phyloP scores from a whole-genome alignment of 1,139 yeast genomes.

The Zygotorulaspora mrakii region DNA sequence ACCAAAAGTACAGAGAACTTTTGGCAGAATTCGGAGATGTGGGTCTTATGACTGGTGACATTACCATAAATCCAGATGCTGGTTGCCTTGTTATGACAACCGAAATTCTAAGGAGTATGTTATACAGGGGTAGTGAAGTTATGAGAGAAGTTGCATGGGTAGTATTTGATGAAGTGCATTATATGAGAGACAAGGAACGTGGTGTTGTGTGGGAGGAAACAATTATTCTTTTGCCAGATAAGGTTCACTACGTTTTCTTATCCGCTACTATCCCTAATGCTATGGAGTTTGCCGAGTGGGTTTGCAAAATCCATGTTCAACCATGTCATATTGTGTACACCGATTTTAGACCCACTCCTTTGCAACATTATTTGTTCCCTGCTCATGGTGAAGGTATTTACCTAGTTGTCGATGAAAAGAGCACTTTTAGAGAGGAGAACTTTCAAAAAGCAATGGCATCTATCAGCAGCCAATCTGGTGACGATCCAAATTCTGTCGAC shows the following conservation, averaged over 20 bases:
- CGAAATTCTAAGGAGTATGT: constrained; percentile 88
- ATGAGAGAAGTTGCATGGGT: constrained; percentile 98
- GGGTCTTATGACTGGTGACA: constrained; percentile 97
- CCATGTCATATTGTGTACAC: constrained; percentile 99
- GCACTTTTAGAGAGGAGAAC: constrained; percentile 92
- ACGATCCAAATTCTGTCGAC: constrained; percentile 63
- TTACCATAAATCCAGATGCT: constrained; percentile 94
- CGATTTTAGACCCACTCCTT: constrained; percentile 97
- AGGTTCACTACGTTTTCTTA: constrained; percentile 79
- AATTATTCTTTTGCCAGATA: constrained; percentile 89
- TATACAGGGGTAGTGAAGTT: constrained; percentile 89
- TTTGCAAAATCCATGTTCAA: constrained; percentile 87
- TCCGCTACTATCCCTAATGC: constrained; percentile 99
- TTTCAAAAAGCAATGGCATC: constrained; percentile 98
- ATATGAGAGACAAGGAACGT: constrained; percentile 91
- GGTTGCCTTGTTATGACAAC: constrained; percentile 98
- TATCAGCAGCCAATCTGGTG: constrained; percentile 76
- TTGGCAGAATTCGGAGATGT: constrained; percentile 92
- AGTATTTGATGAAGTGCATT: constrained; percentile 92
- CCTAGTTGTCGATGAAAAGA: constrained; percentile 95
- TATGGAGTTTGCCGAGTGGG: constrained; percentile 98
- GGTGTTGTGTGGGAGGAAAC: constrained; percentile 99
- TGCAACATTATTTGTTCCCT: constrained; percentile 95
- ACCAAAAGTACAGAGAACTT: constrained; percentile 92
- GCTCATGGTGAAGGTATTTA: constrained; percentile 98